Evolutionary conservation across 345 rosid genomes (phyloP).

Genomic region (Eucalyptus decipiens): DNA sequence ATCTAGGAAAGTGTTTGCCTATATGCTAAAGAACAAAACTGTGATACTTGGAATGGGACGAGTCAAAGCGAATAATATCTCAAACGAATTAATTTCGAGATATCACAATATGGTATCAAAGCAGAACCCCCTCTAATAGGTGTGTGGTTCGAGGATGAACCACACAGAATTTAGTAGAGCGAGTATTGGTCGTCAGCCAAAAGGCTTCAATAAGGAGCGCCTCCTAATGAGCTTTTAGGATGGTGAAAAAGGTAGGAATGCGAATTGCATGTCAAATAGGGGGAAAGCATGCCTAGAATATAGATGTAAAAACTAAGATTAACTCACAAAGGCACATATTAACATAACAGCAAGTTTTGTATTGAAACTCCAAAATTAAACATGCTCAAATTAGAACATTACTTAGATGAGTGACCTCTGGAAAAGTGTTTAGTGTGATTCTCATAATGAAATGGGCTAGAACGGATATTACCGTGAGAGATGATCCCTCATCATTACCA

Average conservation of each 20-base stretch:
- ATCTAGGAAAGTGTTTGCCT: background rate
- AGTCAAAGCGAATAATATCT: too few species aligned
- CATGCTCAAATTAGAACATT: background rate
- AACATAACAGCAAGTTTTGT: background rate
- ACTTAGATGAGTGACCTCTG: background rate
- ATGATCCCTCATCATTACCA: background rate
- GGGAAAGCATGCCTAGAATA: background rate
- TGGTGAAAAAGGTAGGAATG: background rate
- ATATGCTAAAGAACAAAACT: too few species aligned
- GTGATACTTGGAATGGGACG: accelerated
- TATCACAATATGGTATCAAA: too few species aligned
- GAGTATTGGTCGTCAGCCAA: accelerated
- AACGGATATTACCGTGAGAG: background rate
- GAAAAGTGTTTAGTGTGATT: too few species aligned
- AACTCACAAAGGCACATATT: accelerated
- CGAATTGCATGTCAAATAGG: too few species aligned
- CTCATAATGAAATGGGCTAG: too few species aligned
- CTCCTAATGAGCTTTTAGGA: background rate
- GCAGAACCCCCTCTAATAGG: background rate
- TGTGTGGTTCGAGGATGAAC: background rate
- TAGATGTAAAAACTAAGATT: too few species aligned
- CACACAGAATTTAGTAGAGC: background rate
- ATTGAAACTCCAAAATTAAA: background rate
- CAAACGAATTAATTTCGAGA: too few species aligned
- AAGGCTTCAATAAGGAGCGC: background rate